These are phyloP conservation scores for Trifolium subterraneum DNA, from an alignment of 306 rosid species.

Conservation along the genomic window DNA sequence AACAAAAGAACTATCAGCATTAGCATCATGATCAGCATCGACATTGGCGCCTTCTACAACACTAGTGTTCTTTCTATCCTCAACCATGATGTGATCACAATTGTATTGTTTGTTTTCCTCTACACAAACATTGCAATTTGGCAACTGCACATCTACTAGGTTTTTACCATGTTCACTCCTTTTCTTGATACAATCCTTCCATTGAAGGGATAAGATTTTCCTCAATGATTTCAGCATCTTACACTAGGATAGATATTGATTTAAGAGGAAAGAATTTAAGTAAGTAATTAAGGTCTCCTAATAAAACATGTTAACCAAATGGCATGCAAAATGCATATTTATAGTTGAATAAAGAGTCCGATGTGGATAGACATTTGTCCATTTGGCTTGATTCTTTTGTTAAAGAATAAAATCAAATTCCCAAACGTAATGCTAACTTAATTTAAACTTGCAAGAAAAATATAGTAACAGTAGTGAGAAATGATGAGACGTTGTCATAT, in stretches of 20 bases:
- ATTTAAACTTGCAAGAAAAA: constrained; percentile 16
- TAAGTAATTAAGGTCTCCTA: neutral
- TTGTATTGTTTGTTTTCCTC: constrained; percentile 56
- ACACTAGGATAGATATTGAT: neutral
- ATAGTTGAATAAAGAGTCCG: constrained; percentile 28
- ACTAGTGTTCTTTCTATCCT: neutral
- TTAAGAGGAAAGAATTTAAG: neutral
- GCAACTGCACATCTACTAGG: neutral
- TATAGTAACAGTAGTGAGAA: neutral
- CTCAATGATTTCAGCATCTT: constrained; percentile 45
- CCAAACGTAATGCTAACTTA: neutral
- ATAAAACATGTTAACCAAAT: constrained; percentile 23
- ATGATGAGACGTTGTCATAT: neutral
- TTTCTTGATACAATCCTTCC: neutral
- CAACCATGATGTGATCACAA: constrained; percentile 39
- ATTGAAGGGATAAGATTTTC: constrained; percentile 29
- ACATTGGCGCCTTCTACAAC: constrained; percentile 10
- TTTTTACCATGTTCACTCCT: constrained; percentile 34
- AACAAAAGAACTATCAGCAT: constrained; percentile 57
- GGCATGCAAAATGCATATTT: constrained; percentile 31
- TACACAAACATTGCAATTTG: constrained; percentile 49
- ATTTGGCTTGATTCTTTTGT: constrained; percentile 8
- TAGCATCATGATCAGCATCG: constrained; percentile 35
- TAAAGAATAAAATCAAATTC: constrained; percentile 18
- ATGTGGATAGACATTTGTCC: neutral